A percentile compares a stretch with the other conserved stretches of the same genome.
These are phyloP conservation scores for Acorus calamus DNA, from an alignment of 106 monocot genomes.

Conservation along the genomic window DNA sequence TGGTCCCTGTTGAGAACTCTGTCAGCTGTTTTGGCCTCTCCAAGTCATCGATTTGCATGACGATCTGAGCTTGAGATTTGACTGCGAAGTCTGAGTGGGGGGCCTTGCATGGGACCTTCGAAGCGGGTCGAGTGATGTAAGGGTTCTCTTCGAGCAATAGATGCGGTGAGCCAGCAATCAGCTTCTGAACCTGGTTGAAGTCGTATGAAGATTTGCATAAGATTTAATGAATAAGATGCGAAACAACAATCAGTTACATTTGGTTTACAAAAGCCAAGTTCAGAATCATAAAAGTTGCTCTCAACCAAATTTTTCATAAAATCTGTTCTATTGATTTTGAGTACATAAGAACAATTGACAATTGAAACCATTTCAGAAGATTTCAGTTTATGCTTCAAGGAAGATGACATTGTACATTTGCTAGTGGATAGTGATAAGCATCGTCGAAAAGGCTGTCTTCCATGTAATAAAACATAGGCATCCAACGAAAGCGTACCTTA, in stretches of 20 bases:
- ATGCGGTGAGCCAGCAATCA: conserved; percentile 80
- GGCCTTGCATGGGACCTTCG: conserved; percentile 16
- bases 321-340: too few species aligned
- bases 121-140: conserved; percentile 15
- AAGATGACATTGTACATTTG: too few species aligned
- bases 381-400: too few species aligned
- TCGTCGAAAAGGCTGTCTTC: too few species aligned
- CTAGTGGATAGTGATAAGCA: too few species aligned
- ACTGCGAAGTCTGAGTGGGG: conserved; percentile 6
- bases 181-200: conserved; percentile 73
- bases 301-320: too few species aligned
- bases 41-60: conserved; percentile 15
- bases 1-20: conserved; percentile 10
- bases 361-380: too few species aligned
- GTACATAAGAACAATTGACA: too few species aligned
- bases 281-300: not conserved
- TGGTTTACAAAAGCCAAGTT: too few species aligned
- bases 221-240: too few species aligned
- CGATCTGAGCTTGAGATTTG: conserved; percentile 13
- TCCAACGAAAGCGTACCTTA: conserved; percentile 42
- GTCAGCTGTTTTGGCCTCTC: conserved; percentile 19
- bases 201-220: not conserved
- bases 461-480: too few species aligned
- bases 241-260: too few species aligned
- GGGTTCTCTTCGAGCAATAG: conserved; percentile 46